Base-by-base conservation (phyloP, 108 stramenopile species). In the Epithemia pelagica region DNA sequence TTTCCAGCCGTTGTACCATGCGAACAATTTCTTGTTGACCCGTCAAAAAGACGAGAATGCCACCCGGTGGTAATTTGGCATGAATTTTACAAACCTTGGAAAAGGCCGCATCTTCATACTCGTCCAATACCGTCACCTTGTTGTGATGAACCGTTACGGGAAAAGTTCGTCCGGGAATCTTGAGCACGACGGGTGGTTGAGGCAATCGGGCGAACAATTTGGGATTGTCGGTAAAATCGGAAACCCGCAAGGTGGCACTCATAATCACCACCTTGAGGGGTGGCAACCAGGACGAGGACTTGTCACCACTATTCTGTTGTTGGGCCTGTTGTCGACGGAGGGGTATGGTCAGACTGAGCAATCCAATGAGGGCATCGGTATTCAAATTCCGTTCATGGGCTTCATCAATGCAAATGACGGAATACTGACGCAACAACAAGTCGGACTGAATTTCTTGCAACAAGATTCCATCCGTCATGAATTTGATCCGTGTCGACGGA, bases 401-500 rank as follows among this genome's bases (percentile, higher is more conserved):
- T 70, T 96, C 96, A 68, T 96, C 97, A 31, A 98, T 73, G 1
- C 98, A 74, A 52, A 98, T 89, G n/a, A 83, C 95, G 28, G 75
- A 80, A 72, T 98, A 99, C 59, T 86, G 80, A 25, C 96, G 78
- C 21, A 99, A 80, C 18, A 99, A 81, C 67, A 99, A 69, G 75
- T 99, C 98, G 2, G 73, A 72, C 68, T 90, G 83, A 59, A 96
- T 88, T 70, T 99, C 99, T 54, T 84, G 84, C 28, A 99, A 83
- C 32, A 99, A 80, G 58, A 99, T 93, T 37, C 99, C 99, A 74
- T 99, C 99, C 23, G 99, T 99, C 97, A 98, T 97, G 71, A 99
- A 98, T 68, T 97, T 94, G 30, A 98, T 62, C n/a, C 83, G 70
- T 10, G 95, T 97, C 25, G 74, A 59, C 32, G 65, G n/a, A 10